Base-by-base conservation (phyloP, 768 basidiomycete genomes). In the Mycena metata region DNA sequence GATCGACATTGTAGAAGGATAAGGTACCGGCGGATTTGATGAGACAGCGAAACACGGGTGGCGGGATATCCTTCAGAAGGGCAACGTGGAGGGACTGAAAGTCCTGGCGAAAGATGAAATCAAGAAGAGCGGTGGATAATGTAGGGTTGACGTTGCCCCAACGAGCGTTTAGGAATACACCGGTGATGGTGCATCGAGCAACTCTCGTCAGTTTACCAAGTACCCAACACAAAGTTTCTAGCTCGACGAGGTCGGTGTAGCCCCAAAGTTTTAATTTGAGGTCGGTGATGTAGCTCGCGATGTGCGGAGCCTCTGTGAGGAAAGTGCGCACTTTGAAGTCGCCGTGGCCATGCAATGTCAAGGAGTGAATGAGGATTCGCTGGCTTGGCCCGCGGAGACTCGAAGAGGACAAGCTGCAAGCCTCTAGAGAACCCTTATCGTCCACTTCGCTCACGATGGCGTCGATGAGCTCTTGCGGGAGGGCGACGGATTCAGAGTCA, bases 121-220 rank as follows among this genome's bases (percentile, higher is more conserved):
- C 30, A 30, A 30, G 30, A 30, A 30, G 3, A 30, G 30, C 30
- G 30, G 30, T 6, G 30, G 30, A 30, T 6, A 30, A 30, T 30
- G 30, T 6, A 30, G 6, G 30, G 30, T 30, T 3, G 3, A 30
- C 3, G 30, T 6, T 6, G 6, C 30, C 6, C 30, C 30, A 30
- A 3, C 6, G 3, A 6, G 30, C 30, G 30, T 6, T 30, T 3
- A 30, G 30, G 4, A 8, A 42, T 16, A 24, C 35, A 3, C 55
- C 55, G 3, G 12, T 13, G 13, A 55, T 23, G 12, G 23, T 41
- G 5, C 54, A 55, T 23, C 36, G 36, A 5, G 7, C 17, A 12
- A 57, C 55, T 42, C 13, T 17, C 41, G 55, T 57, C 55, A 57
- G 41, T 3, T 57, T 54, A 21, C 41, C 54, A 24, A 51, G 58